phyloP scores from a whole-genome alignment of 2,329 filamentous ascomycete genomes.

The Neurospora crassa region DNA sequence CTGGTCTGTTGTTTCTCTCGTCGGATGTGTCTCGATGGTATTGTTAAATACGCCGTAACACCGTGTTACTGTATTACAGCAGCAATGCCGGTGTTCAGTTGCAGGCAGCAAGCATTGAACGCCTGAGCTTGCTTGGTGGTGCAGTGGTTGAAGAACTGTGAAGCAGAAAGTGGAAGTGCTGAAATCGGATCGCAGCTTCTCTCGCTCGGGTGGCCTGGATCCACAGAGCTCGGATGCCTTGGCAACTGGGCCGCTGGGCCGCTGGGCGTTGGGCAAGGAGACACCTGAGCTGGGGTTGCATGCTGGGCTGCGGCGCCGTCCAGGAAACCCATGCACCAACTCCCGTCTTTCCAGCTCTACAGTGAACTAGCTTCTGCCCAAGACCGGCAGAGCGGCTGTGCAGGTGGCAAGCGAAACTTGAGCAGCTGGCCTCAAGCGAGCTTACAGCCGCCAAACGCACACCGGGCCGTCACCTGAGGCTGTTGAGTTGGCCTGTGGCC shows the following conservation, averaged over 20 bases:
- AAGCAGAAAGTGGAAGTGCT: background rate
- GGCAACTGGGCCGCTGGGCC: background rate
- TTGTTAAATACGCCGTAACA: background rate
- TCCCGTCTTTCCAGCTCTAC: background rate
- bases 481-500: background rate
- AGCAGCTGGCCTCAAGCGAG: background rate
- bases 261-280: background rate
- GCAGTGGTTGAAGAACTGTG: background rate
- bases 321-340: background rate
- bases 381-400: background rate
- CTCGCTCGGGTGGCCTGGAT: background rate
- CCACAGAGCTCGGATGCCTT: background rate
- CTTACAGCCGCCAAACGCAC: fast-evolving
- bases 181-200: background rate
- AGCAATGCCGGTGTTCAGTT: background rate
- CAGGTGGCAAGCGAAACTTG: background rate
- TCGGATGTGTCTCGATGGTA: background rate
- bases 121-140: background rate
- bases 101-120: background rate
- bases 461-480: background rate
- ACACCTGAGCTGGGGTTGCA: background rate
- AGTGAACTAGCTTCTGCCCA: background rate
- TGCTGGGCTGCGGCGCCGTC: background rate
- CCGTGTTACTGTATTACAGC: background rate
- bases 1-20: background rate